Evolutionary conservation across 331 rosid genomes (phyloP).

Genomic region (Saraca asoca): DNA sequence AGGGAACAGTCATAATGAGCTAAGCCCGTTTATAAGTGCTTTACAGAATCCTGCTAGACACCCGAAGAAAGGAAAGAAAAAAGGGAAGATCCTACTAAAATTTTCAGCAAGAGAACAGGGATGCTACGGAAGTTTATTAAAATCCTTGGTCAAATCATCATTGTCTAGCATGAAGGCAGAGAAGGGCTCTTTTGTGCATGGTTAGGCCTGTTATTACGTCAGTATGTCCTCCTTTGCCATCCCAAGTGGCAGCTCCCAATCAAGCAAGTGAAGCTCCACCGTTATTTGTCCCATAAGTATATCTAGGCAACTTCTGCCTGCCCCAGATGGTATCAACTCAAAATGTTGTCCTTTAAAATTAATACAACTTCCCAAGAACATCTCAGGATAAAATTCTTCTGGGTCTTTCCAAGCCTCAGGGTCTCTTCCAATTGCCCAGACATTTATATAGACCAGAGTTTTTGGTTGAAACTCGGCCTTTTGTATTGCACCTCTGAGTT

Average conservation of each 20-base stretch:
- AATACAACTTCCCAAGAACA: constrained; percentile 20
- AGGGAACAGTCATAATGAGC: too few relatives aligned
- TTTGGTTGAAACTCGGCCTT: constrained; percentile 39
- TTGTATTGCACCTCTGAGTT: constrained; percentile 21
- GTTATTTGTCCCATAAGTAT: not conserved
- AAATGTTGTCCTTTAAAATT: constrained; percentile 40
- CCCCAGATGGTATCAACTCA: constrained; percentile 6
- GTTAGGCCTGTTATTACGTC: not conserved
- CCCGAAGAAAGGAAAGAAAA: too few relatives aligned
- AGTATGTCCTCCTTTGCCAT: not conserved
- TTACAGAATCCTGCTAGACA: too few relatives aligned
- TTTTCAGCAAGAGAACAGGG: too few relatives aligned
- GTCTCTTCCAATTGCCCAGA: constrained; percentile 48
- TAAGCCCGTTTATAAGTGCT: too few relatives aligned
- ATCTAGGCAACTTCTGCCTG: not conserved
- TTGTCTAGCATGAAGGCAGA: too few relatives aligned
- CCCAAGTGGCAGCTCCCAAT: not conserved
- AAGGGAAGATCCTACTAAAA: too few relatives aligned
- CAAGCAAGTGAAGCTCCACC: not conserved
- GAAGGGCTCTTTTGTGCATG: not conserved
- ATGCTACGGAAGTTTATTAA: too few relatives aligned
- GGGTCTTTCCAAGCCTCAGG: constrained; percentile 43
- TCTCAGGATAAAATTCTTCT: constrained; percentile 39
- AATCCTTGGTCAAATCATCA: too few relatives aligned
- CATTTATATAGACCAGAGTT: constrained; percentile 39